Evolutionary conservation across 1,284 basidiomycete genomes (phyloP), one percentile per base, ranked within the genome.

Genomic region (Schizopora paradoxa): DNA sequence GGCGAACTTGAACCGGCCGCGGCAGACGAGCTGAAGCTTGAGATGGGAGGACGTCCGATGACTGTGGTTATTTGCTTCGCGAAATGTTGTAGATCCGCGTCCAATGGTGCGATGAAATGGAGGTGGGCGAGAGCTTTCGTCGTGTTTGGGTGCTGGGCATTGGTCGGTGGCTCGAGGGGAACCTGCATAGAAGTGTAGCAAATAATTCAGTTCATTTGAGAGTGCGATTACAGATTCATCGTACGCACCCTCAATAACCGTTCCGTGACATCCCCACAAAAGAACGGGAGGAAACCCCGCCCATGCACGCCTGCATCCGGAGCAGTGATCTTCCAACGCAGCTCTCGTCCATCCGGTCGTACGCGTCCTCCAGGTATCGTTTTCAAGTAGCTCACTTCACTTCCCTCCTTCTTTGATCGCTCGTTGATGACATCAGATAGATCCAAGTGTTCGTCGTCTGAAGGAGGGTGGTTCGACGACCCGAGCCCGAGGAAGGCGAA

Each of bases 241-340:
- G 18, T 7, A 65, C 75, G 13, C 51, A 82, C 83, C 60, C 83
- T 64, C 61, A 72, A 68, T 3, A 60, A 54, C 38, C 82, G 63
- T 3, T 78, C 73, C 5, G 82, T 85, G 2, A 83, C 60, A 57
- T 86, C 82, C 18, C 79, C 79, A 55, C 83, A 86, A 58, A 80
- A 86, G 57, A 86, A 86, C n/a, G 83, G 82, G 10, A 79, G 56
- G 2, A 56, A 52, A 1, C 73, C 68, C 0, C 65, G 60, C 4
- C 51, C 49, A 6, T 53, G 51, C 2, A 51, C 43, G 28, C 55
- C 56, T 23, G 46, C 11, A 11, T 48, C 51, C 0, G 77, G 66
- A 0, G 65, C 60, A 2, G 67, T 73, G 28, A 83, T 71, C 33
- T 76, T 57, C 82, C 82, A 86, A 52, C 74, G 59, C 32, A 86